These are phyloP conservation scores for Golubevia pallescens DNA, from an alignment of 1,284 basidiomycete species.

Conservation along the genomic window DNA sequence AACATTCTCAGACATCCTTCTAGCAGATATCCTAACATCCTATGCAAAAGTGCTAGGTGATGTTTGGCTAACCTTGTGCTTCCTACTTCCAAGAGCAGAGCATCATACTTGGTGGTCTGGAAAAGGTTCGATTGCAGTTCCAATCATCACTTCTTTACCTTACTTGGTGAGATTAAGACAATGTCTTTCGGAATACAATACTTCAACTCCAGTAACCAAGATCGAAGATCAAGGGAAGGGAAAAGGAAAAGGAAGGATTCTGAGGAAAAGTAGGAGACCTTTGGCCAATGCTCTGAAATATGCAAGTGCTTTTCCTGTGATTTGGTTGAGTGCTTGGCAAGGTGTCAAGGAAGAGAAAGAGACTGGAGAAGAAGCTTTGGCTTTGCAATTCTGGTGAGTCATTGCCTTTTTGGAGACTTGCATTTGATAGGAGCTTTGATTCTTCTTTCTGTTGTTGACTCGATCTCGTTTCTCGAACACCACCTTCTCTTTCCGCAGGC, in stretches of 20 bases:
- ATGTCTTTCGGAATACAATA: conserved; percentile 84
- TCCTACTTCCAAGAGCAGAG: conserved; percentile 71
- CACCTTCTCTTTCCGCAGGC: conserved; percentile 68
- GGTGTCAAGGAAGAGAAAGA: conserved; percentile 23
- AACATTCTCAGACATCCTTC: conserved; percentile 88
- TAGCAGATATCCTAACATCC: conserved; percentile 94
- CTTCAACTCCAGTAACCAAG: conserved; percentile 28
- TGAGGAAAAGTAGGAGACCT: conserved; percentile 70
- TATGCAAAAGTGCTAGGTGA: conserved; percentile 97
- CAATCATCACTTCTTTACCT: conserved; percentile 72
- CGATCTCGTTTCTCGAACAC: not conserved
- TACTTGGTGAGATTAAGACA: conserved; percentile 90
- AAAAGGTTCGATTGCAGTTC: conserved; percentile 27
- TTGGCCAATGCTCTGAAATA: conserved; percentile 97
- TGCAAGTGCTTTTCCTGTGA: conserved; percentile 95
- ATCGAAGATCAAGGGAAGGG: conserved; percentile 5
- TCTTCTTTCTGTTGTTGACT: conserved; percentile 4
- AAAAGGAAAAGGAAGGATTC: too few species aligned
- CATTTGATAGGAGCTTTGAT: conserved; percentile 15
- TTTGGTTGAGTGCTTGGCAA: conserved; percentile 87
- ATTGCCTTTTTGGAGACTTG: not conserved
- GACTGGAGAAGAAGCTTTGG: not conserved
- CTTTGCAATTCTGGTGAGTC: conserved; percentile 79
- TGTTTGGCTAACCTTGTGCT: conserved; percentile 81
- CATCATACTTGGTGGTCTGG: conserved; percentile 53